Conservation (phyloP, 2,329 filamentous ascomycete species). For the Tothia fuscella region DNA sequence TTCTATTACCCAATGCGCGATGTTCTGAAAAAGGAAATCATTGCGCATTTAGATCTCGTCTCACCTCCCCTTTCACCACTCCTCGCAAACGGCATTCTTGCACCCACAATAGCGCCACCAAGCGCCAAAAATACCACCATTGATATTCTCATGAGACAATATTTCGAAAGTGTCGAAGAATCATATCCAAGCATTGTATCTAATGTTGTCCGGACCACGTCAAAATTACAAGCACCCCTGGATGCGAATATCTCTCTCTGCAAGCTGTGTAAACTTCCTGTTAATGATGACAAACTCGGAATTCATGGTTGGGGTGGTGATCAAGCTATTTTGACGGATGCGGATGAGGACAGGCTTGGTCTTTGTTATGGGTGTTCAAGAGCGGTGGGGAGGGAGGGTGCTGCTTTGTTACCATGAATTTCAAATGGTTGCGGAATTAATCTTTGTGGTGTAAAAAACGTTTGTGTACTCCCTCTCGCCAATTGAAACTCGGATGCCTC, state of each 20-base stretch:
- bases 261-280: conserved; percentile 8
- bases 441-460: no score
- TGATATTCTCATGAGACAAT: conserved; percentile 78
- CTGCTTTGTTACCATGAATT: conserved; percentile 6
- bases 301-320: conserved; percentile 11
- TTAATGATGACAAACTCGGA: conserved; percentile 5
- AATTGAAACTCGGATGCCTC: no score
- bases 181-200: conserved; percentile 85
- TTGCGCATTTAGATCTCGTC: conserved; percentile 48
- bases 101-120: conserved; percentile 1
- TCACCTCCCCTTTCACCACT: conserved; percentile 30
- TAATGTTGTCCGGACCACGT: conserved; percentile 85
- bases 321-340: conserved; percentile 3
- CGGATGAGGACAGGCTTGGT: background rate
- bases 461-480: no score
- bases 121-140: conserved; percentile 63
- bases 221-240: conserved; percentile 2
- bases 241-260: background rate
- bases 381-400: background rate
- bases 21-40: conserved; percentile 68
- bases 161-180: conserved; percentile 75
- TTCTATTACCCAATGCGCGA: conserved; percentile 79
- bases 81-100: conserved; percentile 19
- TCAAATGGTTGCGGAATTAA: no score
- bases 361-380: conserved; percentile 12